Base-by-base conservation (phyloP, 352 stramenopile genomes). In the Phytophthora europaea region DNA sequence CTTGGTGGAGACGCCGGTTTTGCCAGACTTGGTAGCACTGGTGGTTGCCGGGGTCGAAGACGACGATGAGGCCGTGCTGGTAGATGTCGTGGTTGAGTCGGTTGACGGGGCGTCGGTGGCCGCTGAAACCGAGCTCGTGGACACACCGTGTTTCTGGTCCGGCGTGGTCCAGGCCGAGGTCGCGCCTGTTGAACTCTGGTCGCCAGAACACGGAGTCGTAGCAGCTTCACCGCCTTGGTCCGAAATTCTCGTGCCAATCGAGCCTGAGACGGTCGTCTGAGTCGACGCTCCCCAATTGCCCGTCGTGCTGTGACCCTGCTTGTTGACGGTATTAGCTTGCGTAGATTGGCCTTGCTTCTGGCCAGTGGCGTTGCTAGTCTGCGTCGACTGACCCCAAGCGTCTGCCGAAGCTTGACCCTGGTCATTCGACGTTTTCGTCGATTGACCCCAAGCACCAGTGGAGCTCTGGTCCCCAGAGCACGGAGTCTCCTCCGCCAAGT, bases 111-210 rank as follows among this genome's bases (percentile, higher is more conserved):
- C 36, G 0, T 72, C 48, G 28, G 65, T 73, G 12, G 22, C n/a
- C 22, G 26, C 34, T 12, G 66, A 65, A 2, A 58, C n/a, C 13
- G 53, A 70, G 1, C 47, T 40, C 4, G 50, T 31, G 12, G 23
- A 51, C 43, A 75, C 60, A 6, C 67, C 61, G 31, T 70, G 61
- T 54, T 75, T 70, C 34, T 75, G 70, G 36, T 66, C 67, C 31
- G 60, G 33, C 4, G 23, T 61, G 4, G 54, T 45, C 53, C 50
- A 68, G 38, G 38, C 52, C 10, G 59, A 59, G 18, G 62, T 61
- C 38, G 61, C 40, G 20, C 55, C 57, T 7, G 68, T 64, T 2
- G 55, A 58, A 18, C 52, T 75, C 12, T 64, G 47, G 64, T 61
- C 55, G 23, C 64, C 34, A 15, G 64, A 65, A 34, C 64, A 71